These are phyloP conservation scores for Phytophthora hibernalis DNA, from an alignment of 352 stramenopile species.

Conservation along the genomic window DNA sequence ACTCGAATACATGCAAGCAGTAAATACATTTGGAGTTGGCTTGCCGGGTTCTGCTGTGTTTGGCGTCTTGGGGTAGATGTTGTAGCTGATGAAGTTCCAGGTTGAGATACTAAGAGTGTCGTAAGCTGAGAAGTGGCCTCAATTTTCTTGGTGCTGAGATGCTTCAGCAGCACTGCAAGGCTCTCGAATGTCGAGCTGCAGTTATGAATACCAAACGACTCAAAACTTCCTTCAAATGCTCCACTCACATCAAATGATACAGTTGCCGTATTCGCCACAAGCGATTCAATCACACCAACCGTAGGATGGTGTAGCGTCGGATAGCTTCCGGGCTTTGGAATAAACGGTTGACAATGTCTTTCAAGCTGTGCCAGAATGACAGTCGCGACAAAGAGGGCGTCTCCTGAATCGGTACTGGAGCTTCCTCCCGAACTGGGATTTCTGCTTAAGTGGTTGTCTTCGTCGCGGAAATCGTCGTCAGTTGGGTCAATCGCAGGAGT, in stretches of 20 bases:
- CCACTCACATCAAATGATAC: slow-evolving; percentile 17
- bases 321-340: slow-evolving; percentile 46
- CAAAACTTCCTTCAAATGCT: slow-evolving; percentile 51
- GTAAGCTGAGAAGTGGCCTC: slow-evolving; percentile 30
- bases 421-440: neutral
- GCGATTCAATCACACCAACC: slow-evolving; percentile 26
- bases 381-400: slow-evolving; percentile 52
- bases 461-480: slow-evolving; percentile 51
- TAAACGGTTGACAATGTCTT: slow-evolving; percentile 58
- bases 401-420: slow-evolving; percentile 4
- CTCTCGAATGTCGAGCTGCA: slow-evolving; percentile 59
- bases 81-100: neutral
- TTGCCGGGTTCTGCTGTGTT: neutral
- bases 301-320: slow-evolving; percentile 40
- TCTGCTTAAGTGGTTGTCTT: slow-evolving; percentile 39
- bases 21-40: slow-evolving; percentile 66
- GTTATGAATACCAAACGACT: slow-evolving; percentile 48
- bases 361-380: slow-evolving; percentile 86
- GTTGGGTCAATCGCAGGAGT: slow-evolving; percentile 40
- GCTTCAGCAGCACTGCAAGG: slow-evolving; percentile 43
- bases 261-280: slow-evolving; percentile 8
- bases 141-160: slow-evolving; percentile 52
- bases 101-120: slow-evolving; percentile 3
- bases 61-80: slow-evolving; percentile 12
- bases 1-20: slow-evolving; percentile 73